phyloP scores from a whole-genome alignment of 129 eudicot genomes.

The Kitagawia praeruptora region DNA sequence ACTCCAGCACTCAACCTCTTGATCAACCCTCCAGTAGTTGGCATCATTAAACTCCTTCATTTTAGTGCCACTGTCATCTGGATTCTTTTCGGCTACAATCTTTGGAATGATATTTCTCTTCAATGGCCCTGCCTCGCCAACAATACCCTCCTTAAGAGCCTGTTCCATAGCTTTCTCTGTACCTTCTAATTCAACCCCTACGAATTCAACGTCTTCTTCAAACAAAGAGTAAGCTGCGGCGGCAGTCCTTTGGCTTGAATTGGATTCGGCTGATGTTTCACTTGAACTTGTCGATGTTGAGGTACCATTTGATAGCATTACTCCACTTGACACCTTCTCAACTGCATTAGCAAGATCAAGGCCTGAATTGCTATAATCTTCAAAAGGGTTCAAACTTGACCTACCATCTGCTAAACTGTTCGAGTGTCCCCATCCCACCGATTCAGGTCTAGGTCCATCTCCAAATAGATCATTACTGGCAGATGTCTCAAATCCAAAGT shows the following conservation, averaged over 20 bases:
- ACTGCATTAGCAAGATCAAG: slow-evolving; percentile 17
- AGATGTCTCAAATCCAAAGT: slow-evolving; percentile 33
- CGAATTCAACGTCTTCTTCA: slow-evolving; percentile 93
- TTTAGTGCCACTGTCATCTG: slow-evolving; percentile 44
- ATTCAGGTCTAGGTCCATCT: slow-evolving; percentile 68
- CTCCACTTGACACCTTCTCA: slow-evolving; percentile 30
- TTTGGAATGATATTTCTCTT: slow-evolving; percentile 34
- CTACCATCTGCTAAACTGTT: slow-evolving; percentile 37
- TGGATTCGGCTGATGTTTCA: slow-evolving; percentile 19
- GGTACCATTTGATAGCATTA: slow-evolving; percentile 42
- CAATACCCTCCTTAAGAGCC: slow-evolving; percentile 79
- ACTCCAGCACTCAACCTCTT: slow-evolving; percentile 73
- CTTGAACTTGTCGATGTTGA: slow-evolving; percentile 20
- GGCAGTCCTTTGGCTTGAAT: slow-evolving; percentile 28
- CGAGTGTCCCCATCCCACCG: slow-evolving; percentile 70
- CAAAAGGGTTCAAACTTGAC: slow-evolving; percentile 61
- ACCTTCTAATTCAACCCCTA: slow-evolving; percentile 79
- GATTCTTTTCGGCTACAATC: slow-evolving; percentile 25
- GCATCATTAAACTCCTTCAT: slow-evolving; percentile 63
- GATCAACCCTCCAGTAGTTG: slow-evolving; percentile 82
- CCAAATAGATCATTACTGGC: slow-evolving; percentile 58
- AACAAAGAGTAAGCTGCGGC: slow-evolving; percentile 52
- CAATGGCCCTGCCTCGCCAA: slow-evolving; percentile 75
- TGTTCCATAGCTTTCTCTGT: slow-evolving; percentile 83
- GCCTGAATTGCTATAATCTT: slow-evolving; percentile 19